A percentile compares a stretch with the other conserved stretches of the same genome.
These are phyloP conservation scores for Fusarium anguioides DNA, from an alignment of 2,329 filamentous ascomycete species.

Conservation along the genomic window DNA sequence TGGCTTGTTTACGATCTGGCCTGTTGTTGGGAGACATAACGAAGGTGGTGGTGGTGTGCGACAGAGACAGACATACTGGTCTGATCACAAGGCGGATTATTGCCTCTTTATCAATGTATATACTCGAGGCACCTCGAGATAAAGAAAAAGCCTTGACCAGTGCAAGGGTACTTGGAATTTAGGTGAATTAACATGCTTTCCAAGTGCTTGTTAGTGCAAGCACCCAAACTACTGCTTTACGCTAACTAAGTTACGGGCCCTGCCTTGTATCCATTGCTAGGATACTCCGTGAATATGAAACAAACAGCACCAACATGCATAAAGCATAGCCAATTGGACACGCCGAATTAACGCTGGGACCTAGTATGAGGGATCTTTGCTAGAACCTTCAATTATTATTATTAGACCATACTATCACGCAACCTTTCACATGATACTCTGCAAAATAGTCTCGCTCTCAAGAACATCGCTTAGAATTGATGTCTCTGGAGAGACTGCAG, in stretches of 20 bases:
- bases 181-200: neutral
- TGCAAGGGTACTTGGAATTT: neutral
- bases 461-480: too few species aligned
- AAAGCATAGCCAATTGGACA: neutral
- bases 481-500: too few species aligned
- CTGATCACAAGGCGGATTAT: neutral
- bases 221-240: accelerated
- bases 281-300: neutral
- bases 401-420: too few species aligned
- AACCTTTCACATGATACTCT: too few species aligned
- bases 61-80: neutral
- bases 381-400: neutral
- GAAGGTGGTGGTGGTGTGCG: neutral
- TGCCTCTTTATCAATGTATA: neutral
- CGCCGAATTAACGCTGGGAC: neutral
- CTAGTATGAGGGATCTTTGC: neutral
- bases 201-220: accelerated
- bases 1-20: neutral
- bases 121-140: neutral
- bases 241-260: neutral
- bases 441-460: too few species aligned
- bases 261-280: neutral
- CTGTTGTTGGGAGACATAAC: neutral
- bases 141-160: neutral
- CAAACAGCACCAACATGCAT: neutral